Percentiles rank a stretch among this genome's conserved stretches.
These are phyloP conservation scores for Acarospora socialis DNA, from an alignment of 2,329 filamentous ascomycete genomes.

Conservation along the genomic window DNA sequence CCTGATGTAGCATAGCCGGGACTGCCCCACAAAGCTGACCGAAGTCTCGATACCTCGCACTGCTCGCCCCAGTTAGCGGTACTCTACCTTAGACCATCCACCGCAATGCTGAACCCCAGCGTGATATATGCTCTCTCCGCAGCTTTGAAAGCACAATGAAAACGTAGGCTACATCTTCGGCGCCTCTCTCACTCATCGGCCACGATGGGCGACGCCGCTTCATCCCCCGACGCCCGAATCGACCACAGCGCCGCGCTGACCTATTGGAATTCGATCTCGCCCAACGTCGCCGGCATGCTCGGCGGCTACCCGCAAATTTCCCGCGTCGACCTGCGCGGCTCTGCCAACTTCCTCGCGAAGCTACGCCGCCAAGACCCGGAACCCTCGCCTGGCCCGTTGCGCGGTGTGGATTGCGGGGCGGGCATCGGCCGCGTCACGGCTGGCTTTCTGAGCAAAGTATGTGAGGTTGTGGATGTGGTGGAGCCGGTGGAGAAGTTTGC, in stretches of 20 bases:
- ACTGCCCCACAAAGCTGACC: too few relatives aligned
- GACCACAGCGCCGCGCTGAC: slow-evolving; percentile 22
- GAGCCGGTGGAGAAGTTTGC: slow-evolving; percentile 80
- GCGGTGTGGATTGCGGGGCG: slow-evolving; percentile 46
- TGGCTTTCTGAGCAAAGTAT: slow-evolving; percentile 57
- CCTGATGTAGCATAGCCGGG: too few relatives aligned
- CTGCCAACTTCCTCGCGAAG: slow-evolving; percentile 54
- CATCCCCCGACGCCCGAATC: slow-evolving; percentile 21
- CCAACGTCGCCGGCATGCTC: slow-evolving; percentile 58
- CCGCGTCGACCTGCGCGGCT: slow-evolving; percentile 56
- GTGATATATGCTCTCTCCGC: too few relatives aligned
- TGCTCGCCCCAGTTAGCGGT: too few relatives aligned
- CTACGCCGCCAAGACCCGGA: slow-evolving; percentile 29
- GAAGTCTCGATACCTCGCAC: too few relatives aligned
- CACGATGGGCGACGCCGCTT: slow-evolving; percentile 2
- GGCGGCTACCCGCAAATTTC: slow-evolving; percentile 58
- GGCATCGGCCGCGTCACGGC: slow-evolving; percentile 74
- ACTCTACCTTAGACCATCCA: too few relatives aligned
- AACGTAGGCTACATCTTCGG: too few relatives aligned
- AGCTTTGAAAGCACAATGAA: too few relatives aligned
- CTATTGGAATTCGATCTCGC: slow-evolving; percentile 26
- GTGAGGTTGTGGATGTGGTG: slow-evolving; percentile 63
- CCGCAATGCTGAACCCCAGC: too few relatives aligned
- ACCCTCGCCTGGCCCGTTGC: slow-evolving; percentile 4
- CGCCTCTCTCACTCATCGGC: too few relatives aligned